Base-by-base conservation (phyloP, 2,329 filamentous ascomycete species). In the Pseudogymnoascus sp. region DNA sequence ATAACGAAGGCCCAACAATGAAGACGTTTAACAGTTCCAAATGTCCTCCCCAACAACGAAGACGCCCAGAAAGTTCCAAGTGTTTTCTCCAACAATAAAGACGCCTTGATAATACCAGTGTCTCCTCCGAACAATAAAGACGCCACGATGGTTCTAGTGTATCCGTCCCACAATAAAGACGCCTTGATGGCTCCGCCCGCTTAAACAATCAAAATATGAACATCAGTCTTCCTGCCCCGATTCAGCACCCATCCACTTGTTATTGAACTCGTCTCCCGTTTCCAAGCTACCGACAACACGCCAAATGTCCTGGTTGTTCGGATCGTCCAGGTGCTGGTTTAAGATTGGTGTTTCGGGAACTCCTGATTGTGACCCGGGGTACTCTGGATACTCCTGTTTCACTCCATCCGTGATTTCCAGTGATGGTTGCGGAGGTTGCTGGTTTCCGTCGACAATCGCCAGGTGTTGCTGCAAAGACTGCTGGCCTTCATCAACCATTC, bases 281-380 rank as follows among this genome's bases (percentile, higher is more conserved):
- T 70, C 68, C 37, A 72, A 61, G 9, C 67, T 63, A 37, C 68
- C 70, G 38, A 70, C 65, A 4, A 50, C 30, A 16, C 72, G 69
- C 71, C 71, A 72, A 35, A 68, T 67, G 8, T 70, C 70, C 59
- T 71, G 68, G 28, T 66, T 61, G 25, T 62, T 66, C 28, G 71
- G 60, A 16, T 71, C 64, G 47, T 69, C 65, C 63, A 67, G 63
- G 28, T 72, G 67, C 14, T 66, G 67, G 59, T 50, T 50, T 18
- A 50, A 18, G 25, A 30, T 16, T 50, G 43, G 43, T 18, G 43
- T 50, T 6, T 30, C n/a, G 11, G 43, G 43, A 50, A 50, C 30
- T 4, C 43, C n/a, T 11, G 9, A 12, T 6, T 50, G 43, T n/a
- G 43, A n/a, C 12, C n/a, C 43, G 1, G 14, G 18, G 11, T 43